phyloP scores from a whole-genome alignment of 164 flowering plant genomes.

The Warburgia ugandensis region DNA sequence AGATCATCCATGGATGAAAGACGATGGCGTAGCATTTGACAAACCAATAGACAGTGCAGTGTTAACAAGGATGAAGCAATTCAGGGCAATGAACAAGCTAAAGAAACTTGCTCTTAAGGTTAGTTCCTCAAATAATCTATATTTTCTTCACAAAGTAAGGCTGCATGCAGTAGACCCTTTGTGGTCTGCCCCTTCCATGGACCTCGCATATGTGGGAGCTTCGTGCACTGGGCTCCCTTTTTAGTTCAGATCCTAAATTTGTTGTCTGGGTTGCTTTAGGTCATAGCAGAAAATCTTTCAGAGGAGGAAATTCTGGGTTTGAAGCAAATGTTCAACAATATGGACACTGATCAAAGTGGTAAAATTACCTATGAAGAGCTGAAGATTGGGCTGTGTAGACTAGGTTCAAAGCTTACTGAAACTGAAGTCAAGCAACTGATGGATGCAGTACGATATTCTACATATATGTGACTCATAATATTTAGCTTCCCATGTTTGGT shows the following conservation, averaged over 20 bases:
- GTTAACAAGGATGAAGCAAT: conserved; percentile 77
- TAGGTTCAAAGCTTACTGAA: conserved; percentile 81
- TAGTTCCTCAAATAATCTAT: background rate
- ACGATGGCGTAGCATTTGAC: conserved; percentile 62
- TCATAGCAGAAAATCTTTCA: conserved; percentile 74
- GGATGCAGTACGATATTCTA: conserved; percentile 65
- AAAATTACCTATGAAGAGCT: conserved; percentile 81
- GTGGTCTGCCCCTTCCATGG: too few relatives aligned
- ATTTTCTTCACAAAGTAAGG: background rate
- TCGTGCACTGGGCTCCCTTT: too few relatives aligned
- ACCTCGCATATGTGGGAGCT: too few relatives aligned
- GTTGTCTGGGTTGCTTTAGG: conserved; percentile 30
- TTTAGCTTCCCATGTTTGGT: background rate
- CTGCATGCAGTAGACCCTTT: too few relatives aligned
- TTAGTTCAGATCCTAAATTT: background rate
- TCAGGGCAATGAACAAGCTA: conserved; percentile 90
- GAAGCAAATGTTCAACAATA: conserved; percentile 81
- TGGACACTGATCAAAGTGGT: conserved; percentile 90
- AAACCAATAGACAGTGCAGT: conserved; percentile 84
- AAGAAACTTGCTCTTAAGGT: conserved; percentile 90
- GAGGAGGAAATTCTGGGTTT: conserved; percentile 87
- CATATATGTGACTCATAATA: background rate
- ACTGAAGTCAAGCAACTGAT: conserved; percentile 68
- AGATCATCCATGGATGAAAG: conserved; percentile 89
- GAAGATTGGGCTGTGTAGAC: conserved; percentile 56